Conservation (phyloP, 176 grass and related monocot genomes). For the Panicum miliaceum region DNA sequence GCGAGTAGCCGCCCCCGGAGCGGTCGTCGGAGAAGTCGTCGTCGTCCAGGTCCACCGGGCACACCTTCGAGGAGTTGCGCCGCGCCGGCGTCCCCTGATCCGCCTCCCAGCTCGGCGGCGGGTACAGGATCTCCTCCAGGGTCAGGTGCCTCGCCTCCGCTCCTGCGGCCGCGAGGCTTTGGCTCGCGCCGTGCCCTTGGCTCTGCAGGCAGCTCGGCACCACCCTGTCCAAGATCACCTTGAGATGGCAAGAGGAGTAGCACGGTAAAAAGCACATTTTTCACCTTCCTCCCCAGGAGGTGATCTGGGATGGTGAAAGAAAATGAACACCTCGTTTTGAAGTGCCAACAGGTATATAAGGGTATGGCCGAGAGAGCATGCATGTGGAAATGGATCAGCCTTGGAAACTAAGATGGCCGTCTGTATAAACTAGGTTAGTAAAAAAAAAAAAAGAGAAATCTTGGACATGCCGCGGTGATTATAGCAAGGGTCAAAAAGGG, state of each 20-base stretch:
- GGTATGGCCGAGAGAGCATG: conserved; percentile 5
- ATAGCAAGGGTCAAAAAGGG: conserved; percentile 20
- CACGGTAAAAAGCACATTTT: conserved; percentile 12
- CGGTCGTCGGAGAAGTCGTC: conserved; percentile 7
- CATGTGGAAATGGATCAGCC: not conserved
- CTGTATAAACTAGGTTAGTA: conserved; percentile 22
- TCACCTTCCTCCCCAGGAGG: not conserved
- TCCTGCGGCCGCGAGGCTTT: not conserved
- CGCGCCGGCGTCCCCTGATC: conserved; percentile 20
- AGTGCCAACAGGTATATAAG: conserved; percentile 16
- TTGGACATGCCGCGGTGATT: conserved; percentile 37
- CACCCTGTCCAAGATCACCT: conserved; percentile 28
- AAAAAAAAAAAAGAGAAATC: not conserved
- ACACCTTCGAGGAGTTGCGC: conserved; percentile 43
- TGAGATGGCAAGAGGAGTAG: conserved; percentile 28
- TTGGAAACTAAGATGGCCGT: conserved; percentile 39
- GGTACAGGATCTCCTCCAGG: conserved; percentile 47
- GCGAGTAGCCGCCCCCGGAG: not conserved
- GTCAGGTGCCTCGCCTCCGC: conserved; percentile 24
- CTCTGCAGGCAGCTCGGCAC: conserved; percentile 36
- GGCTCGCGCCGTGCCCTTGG: not conserved
- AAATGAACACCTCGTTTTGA: not conserved
- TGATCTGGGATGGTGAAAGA: not conserved
- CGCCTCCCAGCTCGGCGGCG: conserved; percentile 13
- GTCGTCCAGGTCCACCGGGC: conserved; percentile 28